phyloP scores from a whole-genome alignment of 228 moss, liverwort and hornwort species.

The Sphagnum magellanicum region DNA sequence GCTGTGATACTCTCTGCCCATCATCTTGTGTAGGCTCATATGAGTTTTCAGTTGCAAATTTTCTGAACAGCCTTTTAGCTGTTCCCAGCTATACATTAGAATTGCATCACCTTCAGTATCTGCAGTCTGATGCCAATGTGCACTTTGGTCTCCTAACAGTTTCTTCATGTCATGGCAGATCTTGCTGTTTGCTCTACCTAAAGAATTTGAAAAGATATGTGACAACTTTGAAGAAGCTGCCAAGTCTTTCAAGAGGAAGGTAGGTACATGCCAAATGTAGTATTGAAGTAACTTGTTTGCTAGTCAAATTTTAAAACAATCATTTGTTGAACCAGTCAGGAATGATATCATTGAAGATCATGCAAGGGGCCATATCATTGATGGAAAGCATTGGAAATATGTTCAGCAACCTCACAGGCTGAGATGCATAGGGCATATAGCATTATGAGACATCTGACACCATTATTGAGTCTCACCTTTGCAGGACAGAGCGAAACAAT shows the following conservation, averaged over 20 bases:
- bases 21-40: not conserved
- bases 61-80: not conserved
- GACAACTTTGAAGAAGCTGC: slow-evolving; percentile 50
- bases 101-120: too few species aligned
- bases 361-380: too few species aligned
- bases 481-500: too few species aligned
- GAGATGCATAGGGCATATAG: too few species aligned
- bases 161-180: slow-evolving; percentile 30
- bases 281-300: not conserved
- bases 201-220: slow-evolving; percentile 38
- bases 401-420: too few species aligned
- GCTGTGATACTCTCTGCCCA: not conserved
- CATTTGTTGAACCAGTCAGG: too few species aligned
- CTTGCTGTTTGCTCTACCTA: slow-evolving; percentile 55
- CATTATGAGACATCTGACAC: too few species aligned
- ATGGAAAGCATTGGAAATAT: too few species aligned
- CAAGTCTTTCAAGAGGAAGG: slow-evolving; percentile 62
- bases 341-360: too few species aligned
- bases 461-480: too few species aligned
- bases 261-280: slow-evolving; percentile 9
- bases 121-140: too few species aligned
- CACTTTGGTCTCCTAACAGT: not conserved
- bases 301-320: not conserved
- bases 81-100: too few species aligned
- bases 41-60: not conserved